Conservation (phyloP, 148 eudicot genomes). For the Rhododendron mucronatum region DNA sequence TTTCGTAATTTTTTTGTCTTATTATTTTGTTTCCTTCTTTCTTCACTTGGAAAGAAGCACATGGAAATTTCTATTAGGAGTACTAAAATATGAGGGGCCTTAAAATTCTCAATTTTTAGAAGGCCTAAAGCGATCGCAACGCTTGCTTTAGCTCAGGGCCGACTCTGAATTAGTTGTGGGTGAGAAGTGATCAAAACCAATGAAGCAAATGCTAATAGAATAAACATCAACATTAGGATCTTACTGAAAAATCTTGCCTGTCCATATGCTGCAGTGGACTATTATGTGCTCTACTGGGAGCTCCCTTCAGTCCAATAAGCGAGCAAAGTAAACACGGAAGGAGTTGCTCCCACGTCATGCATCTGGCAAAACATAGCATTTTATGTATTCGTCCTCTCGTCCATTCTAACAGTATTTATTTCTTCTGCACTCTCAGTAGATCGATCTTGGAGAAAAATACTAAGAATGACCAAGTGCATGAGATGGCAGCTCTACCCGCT, state of each 20-base stretch:
- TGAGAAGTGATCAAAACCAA: background rate
- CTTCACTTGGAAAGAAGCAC: too few relatives aligned
- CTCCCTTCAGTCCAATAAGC: conserved; percentile 84
- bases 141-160: too few relatives aligned
- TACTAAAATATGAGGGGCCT: too few relatives aligned
- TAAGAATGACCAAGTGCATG: conserved; percentile 52
- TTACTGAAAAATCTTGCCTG: background rate
- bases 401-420: background rate
- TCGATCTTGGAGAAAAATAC: background rate
- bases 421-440: too few relatives aligned
- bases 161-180: background rate
- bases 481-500: conserved; percentile 65
- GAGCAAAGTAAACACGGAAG: conserved; percentile 42
- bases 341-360: conserved; percentile 80
- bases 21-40: too few relatives aligned
- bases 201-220: background rate
- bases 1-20: too few relatives aligned
- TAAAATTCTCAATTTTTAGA: too few relatives aligned
- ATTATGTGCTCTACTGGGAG: conserved; percentile 31
- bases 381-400: background rate
- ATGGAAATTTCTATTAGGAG: too few relatives aligned
- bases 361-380: conserved; percentile 35
- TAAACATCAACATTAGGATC: background rate
- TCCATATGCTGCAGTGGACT: too few relatives aligned
- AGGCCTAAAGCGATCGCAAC: too few relatives aligned